These are phyloP conservation scores for Diaporthe aspalathi DNA, from an alignment of 2,329 filamentous ascomycete species.

Conservation along the genomic window DNA sequence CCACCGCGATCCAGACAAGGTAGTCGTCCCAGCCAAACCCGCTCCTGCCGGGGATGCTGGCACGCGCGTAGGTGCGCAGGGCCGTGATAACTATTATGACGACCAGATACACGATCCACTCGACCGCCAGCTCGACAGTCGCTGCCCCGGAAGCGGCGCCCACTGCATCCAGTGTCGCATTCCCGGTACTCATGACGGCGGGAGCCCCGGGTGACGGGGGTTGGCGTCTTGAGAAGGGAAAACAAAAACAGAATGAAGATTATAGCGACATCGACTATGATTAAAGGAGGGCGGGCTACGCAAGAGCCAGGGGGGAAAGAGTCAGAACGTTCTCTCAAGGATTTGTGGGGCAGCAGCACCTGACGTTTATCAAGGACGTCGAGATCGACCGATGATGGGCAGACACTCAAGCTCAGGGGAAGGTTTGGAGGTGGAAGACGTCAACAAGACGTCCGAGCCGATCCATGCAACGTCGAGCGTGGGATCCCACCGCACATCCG, in stretches of 20 bases:
- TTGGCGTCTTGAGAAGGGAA: neutral
- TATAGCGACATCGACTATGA: constrained; percentile 7
- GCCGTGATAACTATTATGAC: constrained; percentile 45
- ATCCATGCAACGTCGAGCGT: constrained; percentile 19
- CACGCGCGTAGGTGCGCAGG: constrained; percentile 47
- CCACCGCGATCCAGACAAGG: constrained; percentile 43
- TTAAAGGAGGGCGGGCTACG: constrained; percentile 1
- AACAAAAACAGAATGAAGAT: neutral
- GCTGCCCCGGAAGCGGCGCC: constrained; percentile 33
- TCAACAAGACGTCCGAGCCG: neutral
- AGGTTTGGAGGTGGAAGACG: neutral
- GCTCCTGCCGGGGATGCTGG: constrained; percentile 42
- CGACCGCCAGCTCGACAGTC: constrained; percentile 7
- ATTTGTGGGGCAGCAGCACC: constrained; percentile 7
- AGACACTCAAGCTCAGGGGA: no score
- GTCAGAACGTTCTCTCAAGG: neutral
- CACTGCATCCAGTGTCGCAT: constrained; percentile 34
- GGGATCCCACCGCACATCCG: constrained; percentile 1
- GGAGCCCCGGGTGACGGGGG: neutral
- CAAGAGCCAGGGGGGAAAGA: neutral
- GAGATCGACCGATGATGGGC: neutral
- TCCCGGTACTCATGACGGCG: constrained; percentile 32
- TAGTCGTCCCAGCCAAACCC: constrained; percentile 48
- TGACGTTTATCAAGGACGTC: neutral
- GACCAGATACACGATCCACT: constrained; percentile 41